Base-by-base conservation (phyloP, 2,329 filamentous ascomycete genomes). In the Harringtonia lauricola region DNA sequence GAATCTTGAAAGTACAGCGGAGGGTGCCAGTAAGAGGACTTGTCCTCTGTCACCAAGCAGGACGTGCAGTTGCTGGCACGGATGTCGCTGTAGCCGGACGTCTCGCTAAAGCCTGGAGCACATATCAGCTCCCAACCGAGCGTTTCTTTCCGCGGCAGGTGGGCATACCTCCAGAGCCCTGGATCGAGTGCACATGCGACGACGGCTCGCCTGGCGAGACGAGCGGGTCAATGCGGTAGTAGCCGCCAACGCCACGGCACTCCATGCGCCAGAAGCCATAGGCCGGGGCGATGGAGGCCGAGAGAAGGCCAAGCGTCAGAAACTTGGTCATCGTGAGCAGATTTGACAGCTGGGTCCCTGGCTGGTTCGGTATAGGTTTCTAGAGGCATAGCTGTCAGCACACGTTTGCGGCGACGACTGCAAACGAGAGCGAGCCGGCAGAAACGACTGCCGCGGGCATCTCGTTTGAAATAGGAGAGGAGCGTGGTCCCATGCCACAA, bases 1-100 rank as follows among this genome's bases (percentile, higher is more conserved):
- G 58, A 57, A 55, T 88, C 75, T 57, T 80, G 63, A 61, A 94
- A 95, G 66, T 90, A 89, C 50, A 94, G 58, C 2, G 75, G 65
- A 1, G 88, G 88, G 42, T 79, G 77, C 86, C 87, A 95, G 66
- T 95, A 95, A 28, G 79, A 80, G n/a, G 86, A 94, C 64, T 80
- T 83, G 64, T 95, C 88, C 64, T 90, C 71, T 31, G 69, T 78
- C 35, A 94, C 83, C 44, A 73, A 76, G 59, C 87, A 94, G 12
- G 86, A 89, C 2, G 86, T 92, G 65, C 88, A 95, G 50, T 78
- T 65, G 37, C 74, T 79, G 15, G 55, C 60, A 5, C 70, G 55
- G 14, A 95, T 72, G 34, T 76, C 66, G 0, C 72, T 64, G 52
- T 70, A 78, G 34, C 63, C 68, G 14, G 81, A 64, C n/a, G 60